Conservation (phyloP, 495 filamentous ascomycete genomes). For the Aspergillus wentii region DNA sequence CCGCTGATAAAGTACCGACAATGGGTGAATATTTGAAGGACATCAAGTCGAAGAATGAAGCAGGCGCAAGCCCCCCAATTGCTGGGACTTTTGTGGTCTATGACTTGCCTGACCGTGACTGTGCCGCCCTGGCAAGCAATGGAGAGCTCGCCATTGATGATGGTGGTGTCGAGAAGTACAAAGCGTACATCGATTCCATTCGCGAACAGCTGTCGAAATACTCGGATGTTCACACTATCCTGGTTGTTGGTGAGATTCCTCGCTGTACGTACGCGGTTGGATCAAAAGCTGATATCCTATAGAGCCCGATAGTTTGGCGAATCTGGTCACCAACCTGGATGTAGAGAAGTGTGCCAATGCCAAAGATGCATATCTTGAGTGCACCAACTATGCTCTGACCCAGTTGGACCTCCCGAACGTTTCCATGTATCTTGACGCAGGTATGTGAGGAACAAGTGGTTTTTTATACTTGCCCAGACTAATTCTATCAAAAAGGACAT, state of each 20-base stretch:
- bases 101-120: constrained; percentile 74
- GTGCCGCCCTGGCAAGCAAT: constrained; percentile 71
- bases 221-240: constrained; percentile 25
- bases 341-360: constrained; percentile 59
- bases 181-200: constrained; percentile 65
- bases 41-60: constrained; percentile 50
- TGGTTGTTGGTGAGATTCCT: constrained; percentile 53
- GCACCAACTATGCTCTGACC: constrained; percentile 67
- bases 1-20: constrained; percentile 53
- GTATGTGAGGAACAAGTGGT: too few species aligned
- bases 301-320: constrained; percentile 78
- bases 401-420: constrained; percentile 73
- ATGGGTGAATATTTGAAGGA: constrained; percentile 53
- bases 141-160: constrained; percentile 66
- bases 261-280: constrained; percentile 33
- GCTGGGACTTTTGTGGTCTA: constrained; percentile 64
- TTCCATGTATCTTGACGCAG: constrained; percentile 79
- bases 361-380: constrained; percentile 59
- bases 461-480: too few species aligned
- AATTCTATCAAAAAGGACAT: too few species aligned
- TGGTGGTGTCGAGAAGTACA: constrained; percentile 56
- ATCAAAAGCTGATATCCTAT: constrained; percentile 36
- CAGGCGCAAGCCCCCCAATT: constrained; percentile 43
- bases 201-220: constrained; percentile 18
- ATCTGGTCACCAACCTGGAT: constrained; percentile 71